A percentile compares a stretch with the other conserved stretches of the same genome.
These are phyloP conservation scores for Stevia rebaudiana DNA, from an alignment of 140 eudicot species.

Conservation along the genomic window DNA sequence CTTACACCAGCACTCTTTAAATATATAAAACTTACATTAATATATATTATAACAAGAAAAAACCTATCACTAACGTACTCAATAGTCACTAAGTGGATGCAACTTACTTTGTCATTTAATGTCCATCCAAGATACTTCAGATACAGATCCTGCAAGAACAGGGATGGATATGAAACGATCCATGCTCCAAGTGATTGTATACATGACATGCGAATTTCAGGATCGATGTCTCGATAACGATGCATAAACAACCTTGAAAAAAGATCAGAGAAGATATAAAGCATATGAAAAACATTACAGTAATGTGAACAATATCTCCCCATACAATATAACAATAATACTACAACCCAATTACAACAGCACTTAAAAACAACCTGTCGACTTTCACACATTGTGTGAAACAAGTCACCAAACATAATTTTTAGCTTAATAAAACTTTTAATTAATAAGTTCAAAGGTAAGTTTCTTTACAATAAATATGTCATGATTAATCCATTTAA, in stretches of 20 bases:
- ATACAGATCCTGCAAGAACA: conserved; percentile 90
- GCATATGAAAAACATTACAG: conserved; percentile 10
- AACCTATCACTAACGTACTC: background rate
- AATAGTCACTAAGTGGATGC: background rate
- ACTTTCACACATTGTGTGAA: background rate
- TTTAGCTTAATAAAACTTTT: background rate
- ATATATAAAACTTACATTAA: conserved; percentile 1
- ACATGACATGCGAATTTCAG: conserved; percentile 87
- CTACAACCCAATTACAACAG: background rate
- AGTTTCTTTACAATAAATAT: background rate
- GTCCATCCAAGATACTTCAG: conserved; percentile 99
- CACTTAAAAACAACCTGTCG: background rate
- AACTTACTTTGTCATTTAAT: conserved; percentile 82
- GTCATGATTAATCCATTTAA: background rate
- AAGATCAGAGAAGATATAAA: conserved; percentile 3
- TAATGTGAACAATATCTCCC: conserved; percentile 2
- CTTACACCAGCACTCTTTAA: conserved; percentile 85
- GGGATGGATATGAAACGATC: conserved; percentile 87
- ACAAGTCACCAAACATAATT: background rate
- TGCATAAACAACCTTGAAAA: conserved; percentile 87
- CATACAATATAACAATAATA: background rate
- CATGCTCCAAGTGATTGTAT: conserved; percentile 92
- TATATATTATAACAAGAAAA: background rate
- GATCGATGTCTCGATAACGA: conserved; percentile 95
- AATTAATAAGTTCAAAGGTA: background rate